These are phyloP conservation scores for Fusarium cyanostomum DNA, from an alignment of 2,329 filamentous ascomycete species.

Conservation along the genomic window DNA sequence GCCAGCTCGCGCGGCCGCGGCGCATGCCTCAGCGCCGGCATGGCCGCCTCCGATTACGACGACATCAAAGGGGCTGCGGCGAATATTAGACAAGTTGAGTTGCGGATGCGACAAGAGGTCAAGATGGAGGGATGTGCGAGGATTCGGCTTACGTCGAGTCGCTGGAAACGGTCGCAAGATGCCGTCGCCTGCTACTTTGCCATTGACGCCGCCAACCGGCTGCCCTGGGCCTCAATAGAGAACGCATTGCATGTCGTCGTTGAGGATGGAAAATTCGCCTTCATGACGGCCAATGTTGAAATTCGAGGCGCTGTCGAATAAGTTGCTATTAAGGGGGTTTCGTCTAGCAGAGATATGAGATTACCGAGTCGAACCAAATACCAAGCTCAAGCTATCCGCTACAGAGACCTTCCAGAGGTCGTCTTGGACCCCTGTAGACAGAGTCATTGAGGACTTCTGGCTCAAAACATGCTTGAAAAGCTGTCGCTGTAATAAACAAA, in stretches of 20 bases:
- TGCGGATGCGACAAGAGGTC: not conserved
- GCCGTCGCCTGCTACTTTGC: slow-evolving; percentile 26
- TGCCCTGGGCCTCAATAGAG: slow-evolving; percentile 38
- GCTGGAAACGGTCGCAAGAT: slow-evolving; percentile 46
- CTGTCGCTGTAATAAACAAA: slow-evolving; percentile 14
- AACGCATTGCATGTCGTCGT: slow-evolving; percentile 44
- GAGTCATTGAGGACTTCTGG: not conserved
- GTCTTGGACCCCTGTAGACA: too few species aligned
- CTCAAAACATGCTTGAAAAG: not conserved
- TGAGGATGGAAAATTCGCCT: slow-evolving; percentile 28
- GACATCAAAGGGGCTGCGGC: slow-evolving; percentile 79
- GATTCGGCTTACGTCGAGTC: slow-evolving; percentile 43
- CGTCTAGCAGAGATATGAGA: slow-evolving; percentile 20
- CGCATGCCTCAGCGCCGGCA: slow-evolving; percentile 92
- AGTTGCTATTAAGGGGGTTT: slow-evolving; percentile 14
- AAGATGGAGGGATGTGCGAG: too few species aligned
- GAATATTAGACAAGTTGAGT: slow-evolving; percentile 16
- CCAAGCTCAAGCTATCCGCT: not conserved
- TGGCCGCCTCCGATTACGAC: slow-evolving; percentile 96
- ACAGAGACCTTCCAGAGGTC: not conserved
- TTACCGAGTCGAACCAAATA: slow-evolving; percentile 9
- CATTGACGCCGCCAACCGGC: slow-evolving; percentile 30
- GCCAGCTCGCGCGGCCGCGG: slow-evolving; percentile 87
- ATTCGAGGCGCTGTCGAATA: slow-evolving; percentile 1
- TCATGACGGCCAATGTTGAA: slow-evolving; percentile 14